Percentiles rank a stretch among this genome's conserved stretches.
Conservation (phyloP, 345 rosid genomes). For the Pugionium dolabratum region DNA sequence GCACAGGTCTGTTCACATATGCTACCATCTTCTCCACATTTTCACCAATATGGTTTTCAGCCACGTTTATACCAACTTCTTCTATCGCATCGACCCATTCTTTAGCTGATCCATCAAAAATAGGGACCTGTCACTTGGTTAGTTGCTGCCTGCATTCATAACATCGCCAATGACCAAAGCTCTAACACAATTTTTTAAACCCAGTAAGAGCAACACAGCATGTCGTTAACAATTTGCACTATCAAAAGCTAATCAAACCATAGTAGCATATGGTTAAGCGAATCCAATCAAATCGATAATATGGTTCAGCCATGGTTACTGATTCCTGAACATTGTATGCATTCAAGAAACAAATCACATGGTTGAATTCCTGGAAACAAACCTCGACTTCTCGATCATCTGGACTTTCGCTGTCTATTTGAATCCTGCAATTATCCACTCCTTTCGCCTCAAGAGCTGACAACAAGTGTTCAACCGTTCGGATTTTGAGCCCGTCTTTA, state of each 20-base stretch:
- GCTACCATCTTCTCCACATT: constrained; percentile 59
- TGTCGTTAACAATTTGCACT: background rate
- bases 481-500: constrained; percentile 53
- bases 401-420: constrained; percentile 43
- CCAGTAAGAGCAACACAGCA: constrained; percentile 6
- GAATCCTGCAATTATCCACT: constrained; percentile 77
- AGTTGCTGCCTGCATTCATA: constrained; percentile 19
- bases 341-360: background rate
- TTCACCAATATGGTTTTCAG: constrained; percentile 54
- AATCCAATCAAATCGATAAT: background rate
- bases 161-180: constrained; percentile 12
- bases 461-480: constrained; percentile 86
- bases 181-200: background rate
- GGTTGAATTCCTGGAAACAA: constrained; percentile 1
- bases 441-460: constrained; percentile 81
- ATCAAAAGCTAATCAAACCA: constrained; percentile 1
- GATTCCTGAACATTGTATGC: background rate
- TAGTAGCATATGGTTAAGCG: background rate
- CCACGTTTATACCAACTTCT: constrained; percentile 55
- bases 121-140: constrained; percentile 63
- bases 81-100: constrained; percentile 71
- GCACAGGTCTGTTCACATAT: constrained; percentile 56
- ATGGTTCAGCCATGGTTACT: background rate
- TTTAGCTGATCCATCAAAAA: constrained; percentile 85
- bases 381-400: constrained; percentile 60